Evolutionary conservation across 441 rosid species (phyloP).

Genomic region (Aleurites moluccanus): DNA sequence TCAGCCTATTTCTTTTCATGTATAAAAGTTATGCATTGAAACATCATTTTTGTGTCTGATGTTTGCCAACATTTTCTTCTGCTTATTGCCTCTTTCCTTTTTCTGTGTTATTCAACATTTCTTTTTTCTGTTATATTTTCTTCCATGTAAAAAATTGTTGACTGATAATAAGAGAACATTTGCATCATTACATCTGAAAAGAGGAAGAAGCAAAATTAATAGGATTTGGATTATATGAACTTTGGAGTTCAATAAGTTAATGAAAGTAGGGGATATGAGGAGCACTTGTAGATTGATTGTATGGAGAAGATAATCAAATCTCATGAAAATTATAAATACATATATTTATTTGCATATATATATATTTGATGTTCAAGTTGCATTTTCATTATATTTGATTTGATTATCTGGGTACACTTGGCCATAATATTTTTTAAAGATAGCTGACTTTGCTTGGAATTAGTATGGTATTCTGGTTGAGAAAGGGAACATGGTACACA

Average conservation of each 20-base stretch:
- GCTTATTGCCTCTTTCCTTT: neutral
- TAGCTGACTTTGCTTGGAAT: no score
- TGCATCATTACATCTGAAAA: neutral
- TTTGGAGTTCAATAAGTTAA: no score
- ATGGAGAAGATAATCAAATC: no score
- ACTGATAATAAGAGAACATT: neutral
- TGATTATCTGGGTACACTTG: no score
- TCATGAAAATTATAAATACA: no score
- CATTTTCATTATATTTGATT: no score
- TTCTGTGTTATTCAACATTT: neutral
- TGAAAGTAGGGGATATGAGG: neutral
- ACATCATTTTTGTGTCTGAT: neutral
- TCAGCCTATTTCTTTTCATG: neutral
- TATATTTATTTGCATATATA: no score
- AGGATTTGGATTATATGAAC: neutral
- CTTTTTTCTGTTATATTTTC: neutral
- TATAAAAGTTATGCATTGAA: neutral
- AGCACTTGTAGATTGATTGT: neutral
- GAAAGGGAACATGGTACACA: no score
- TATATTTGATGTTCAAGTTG: no score
- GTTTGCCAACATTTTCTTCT: neutral
- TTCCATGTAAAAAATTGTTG: neutral
- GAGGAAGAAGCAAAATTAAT: neutral
- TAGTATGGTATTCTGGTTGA: no score
- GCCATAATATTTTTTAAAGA: no score